Base-by-base conservation (phyloP, 2,329 filamentous ascomycete genomes). In the Claviceps sp. region DNA sequence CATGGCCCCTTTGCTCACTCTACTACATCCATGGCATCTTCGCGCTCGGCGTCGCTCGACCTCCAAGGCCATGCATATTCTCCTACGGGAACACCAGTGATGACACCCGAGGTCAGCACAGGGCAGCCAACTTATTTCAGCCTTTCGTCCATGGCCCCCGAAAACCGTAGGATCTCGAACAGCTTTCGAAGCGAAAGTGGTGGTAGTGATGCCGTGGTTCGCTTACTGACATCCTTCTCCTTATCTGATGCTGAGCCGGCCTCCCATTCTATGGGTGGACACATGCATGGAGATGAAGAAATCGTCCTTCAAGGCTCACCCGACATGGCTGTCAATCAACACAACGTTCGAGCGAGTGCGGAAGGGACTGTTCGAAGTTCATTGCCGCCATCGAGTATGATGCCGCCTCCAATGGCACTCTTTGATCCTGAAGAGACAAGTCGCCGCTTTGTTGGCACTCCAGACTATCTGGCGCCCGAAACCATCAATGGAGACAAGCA, bases 351-450 rank as follows among this genome's bases (percentile, higher is more conserved):
- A 47, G 55, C 61, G 41, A 67, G 67, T 49, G 59, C 64, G 43
- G 67, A 70, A 37, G 65, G 59, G 44, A 64, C 67, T 48, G 54
- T 58, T 3, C 63, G 65, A 36, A 63, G 58, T 48, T 67, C 65
- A 9, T 59, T 66, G 22, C 67, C 64, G 11, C 78, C 79, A 50
- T 73, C 80, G 13, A 79, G 75, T 53, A 89, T 89, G 75, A 87
- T 96, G 79, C 84, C 84, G 20, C 93, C 93, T 24, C 89, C 90
- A 4, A 90, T 93, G 88, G 88, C 91, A 3, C 73, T 98, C 3
- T 98, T 97, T 62, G 90, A 97, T 61, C 93, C 93, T 0, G 86
- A 95, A 63, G 93, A 98, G 62, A 94, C 83, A 55, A 91, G 88
- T 63, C 82, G 93, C 51, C 84, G 89, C 41, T 98, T 98, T 61